A percentile compares a stretch with the other conserved stretches of the same genome.
These are phyloP conservation scores for Alisma plantagoaquatica DNA, from an alignment of 106 monocot genomes.

Conservation along the genomic window DNA sequence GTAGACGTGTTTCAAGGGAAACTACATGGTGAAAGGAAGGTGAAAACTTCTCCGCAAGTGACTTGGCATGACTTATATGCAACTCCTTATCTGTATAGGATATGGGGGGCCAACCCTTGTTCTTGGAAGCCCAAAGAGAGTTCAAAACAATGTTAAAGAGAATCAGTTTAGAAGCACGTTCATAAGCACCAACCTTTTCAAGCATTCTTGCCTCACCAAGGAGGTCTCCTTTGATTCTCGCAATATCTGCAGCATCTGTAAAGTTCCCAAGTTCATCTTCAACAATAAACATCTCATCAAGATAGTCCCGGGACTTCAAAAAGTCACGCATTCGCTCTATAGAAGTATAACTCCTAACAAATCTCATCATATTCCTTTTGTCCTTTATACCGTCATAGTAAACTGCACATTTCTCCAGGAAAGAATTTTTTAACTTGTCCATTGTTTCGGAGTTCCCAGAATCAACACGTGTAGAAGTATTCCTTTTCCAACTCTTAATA, in stretches of 20 bases:
- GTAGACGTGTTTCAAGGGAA: slow-evolving; percentile 13
- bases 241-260: slow-evolving; percentile 24
- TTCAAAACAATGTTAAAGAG: slow-evolving; percentile 23
- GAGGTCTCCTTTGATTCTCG: slow-evolving; percentile 25
- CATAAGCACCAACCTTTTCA: slow-evolving; percentile 25
- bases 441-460: not conserved
- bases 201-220: slow-evolving; percentile 38
- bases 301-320: slow-evolving; percentile 21
- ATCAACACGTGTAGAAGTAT: not conserved
- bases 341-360: slow-evolving; percentile 30
- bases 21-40: slow-evolving; percentile 11
- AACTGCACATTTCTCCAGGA: slow-evolving; percentile 24
- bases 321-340: slow-evolving; percentile 22
- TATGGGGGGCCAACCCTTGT: slow-evolving; percentile 49
- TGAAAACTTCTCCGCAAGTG: slow-evolving; percentile 16
- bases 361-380: slow-evolving; percentile 24
- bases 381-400: slow-evolving; percentile 17
- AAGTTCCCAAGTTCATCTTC: slow-evolving; percentile 36
- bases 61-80: slow-evolving; percentile 16
- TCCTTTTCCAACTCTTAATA: slow-evolving; percentile 16
- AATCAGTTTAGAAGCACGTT: slow-evolving; percentile 19
- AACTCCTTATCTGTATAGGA: slow-evolving; percentile 18
- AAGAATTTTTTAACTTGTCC: slow-evolving; percentile 12
- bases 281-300: slow-evolving; percentile 35
- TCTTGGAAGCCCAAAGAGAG: slow-evolving; percentile 34